These are phyloP conservation scores for Cymbidium sinense DNA, from an alignment of 106 monocot species.

Conservation along the genomic window DNA sequence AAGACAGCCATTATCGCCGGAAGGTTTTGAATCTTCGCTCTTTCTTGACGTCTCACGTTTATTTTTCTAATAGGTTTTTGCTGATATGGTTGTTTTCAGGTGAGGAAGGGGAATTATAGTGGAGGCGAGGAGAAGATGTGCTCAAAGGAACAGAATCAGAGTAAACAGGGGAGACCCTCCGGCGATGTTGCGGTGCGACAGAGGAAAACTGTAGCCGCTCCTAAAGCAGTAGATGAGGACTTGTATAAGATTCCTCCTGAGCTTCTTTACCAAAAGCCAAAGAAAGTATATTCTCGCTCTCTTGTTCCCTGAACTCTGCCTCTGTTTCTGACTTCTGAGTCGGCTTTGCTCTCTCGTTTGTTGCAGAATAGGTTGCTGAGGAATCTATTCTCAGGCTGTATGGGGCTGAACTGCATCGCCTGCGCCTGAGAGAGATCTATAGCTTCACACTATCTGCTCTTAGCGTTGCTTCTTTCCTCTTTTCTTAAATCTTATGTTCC, in stretches of 20 bases:
- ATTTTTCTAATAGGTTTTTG: neutral
- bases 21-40: neutral
- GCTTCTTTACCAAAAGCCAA: constrained; percentile 27
- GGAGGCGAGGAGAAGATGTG: neutral
- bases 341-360: neutral
- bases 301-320: neutral
- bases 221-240: constrained; percentile 41
- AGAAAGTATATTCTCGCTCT: constrained; percentile 15
- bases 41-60: neutral
- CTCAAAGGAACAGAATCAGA: constrained; percentile 4
- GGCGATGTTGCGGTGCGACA: neutral
- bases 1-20: neutral
- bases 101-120: neutral
- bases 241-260: constrained; percentile 43
- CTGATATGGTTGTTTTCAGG: neutral
- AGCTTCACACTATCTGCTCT: neutral
- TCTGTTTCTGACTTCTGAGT: neutral
- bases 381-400: constrained; percentile 21
- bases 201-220: neutral
- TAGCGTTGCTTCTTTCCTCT: neutral
- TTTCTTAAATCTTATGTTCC: neutral
- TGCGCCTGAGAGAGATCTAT: constrained; percentile 3
- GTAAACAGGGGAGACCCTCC: neutral
- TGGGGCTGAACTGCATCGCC: constrained; percentile 18
- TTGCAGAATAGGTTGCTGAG: constrained; percentile 19